Percentiles rank a stretch among this genome's conserved stretches.
phyloP scores from a whole-genome alignment of 306 rosid genomes.

The Corylus heterophylla region DNA sequence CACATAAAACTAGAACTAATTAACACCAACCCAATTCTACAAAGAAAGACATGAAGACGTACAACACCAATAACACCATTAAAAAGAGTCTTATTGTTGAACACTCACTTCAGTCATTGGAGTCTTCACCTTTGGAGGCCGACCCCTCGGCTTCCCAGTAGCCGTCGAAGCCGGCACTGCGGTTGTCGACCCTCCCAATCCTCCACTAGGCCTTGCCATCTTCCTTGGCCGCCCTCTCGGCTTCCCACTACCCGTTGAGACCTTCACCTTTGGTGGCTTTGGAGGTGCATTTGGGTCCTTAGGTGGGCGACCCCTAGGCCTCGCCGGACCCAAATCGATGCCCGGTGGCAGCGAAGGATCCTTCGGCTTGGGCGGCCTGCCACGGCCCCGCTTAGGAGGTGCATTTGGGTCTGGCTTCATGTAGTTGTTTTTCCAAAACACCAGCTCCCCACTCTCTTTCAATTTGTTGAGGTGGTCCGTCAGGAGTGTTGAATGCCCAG shows the following conservation, averaged over 20 bases:
- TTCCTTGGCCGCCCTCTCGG: constrained; percentile 82
- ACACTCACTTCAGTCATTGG: constrained; percentile 63
- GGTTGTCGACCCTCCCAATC: constrained; percentile 10
- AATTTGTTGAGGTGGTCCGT: constrained; percentile 61
- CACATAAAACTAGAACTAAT: constrained; percentile 22
- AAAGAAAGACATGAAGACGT: constrained; percentile 3
- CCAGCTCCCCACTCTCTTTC: constrained; percentile 61
- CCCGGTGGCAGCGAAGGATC: constrained; percentile 24
- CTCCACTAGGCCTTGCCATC: constrained; percentile 44
- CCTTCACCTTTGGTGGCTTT: constrained; percentile 38
- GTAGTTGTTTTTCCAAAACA: constrained; percentile 78
- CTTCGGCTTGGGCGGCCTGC: constrained; percentile 72
- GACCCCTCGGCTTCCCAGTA: constrained; percentile 62
- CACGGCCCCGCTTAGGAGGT: constrained; percentile 75
- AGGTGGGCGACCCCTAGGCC: constrained; percentile 77
- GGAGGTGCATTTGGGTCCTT: constrained; percentile 67
- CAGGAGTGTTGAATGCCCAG: constrained; percentile 59
- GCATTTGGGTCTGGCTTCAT: constrained; percentile 56
- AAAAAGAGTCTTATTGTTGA: constrained; percentile 38
- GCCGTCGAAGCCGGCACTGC: not conserved
- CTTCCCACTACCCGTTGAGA: constrained; percentile 36
- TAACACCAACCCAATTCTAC: constrained; percentile 36
- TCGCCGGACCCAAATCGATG: constrained; percentile 28
- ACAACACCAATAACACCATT: not conserved
- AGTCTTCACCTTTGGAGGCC: constrained; percentile 82